phyloP scores from a whole-genome alignment of 1,284 basidiomycete genomes.

The Cryptococcus sp. region DNA sequence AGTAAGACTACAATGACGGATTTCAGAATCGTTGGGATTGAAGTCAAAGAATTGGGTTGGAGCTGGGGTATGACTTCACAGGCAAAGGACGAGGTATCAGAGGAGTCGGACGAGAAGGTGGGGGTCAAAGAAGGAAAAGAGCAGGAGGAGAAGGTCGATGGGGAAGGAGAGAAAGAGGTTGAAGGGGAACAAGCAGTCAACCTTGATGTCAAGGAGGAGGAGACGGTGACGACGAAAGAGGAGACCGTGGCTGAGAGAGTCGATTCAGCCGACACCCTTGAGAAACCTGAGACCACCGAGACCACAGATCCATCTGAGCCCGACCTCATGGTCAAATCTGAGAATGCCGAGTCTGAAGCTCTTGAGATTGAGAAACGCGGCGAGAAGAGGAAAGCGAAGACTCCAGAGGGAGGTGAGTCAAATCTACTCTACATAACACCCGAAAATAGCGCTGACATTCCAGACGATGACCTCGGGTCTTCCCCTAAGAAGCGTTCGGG shows the following conservation, averaged over 20 bases:
- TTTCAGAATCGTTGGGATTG: slow-evolving; percentile 88
- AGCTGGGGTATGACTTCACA: slow-evolving; percentile 43
- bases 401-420: slow-evolving; percentile 24
- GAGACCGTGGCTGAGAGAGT: background rate
- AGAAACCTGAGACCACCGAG: background rate
- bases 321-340: background rate
- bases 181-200: slow-evolving; percentile 2
- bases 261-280: background rate
- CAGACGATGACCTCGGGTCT: background rate
- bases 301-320: background rate
- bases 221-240: background rate
- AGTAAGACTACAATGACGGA: slow-evolving; percentile 81
- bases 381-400: slow-evolving; percentile 37
- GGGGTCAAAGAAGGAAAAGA: slow-evolving; percentile 8
- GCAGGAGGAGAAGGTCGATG: slow-evolving; percentile 3
- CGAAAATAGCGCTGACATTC: too few species aligned
- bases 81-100: slow-evolving; percentile 4
- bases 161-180: background rate
- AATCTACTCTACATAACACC: background rate
- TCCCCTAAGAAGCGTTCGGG: slow-evolving; percentile 13
- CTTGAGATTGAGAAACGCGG: slow-evolving; percentile 16
- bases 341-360: slow-evolving; percentile 4
- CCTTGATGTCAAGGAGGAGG: background rate
- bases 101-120: slow-evolving; percentile 5
- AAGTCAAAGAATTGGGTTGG: slow-evolving; percentile 56